Percentiles rank a stretch among this genome's conserved stretches.
Conservation (phyloP, 2,329 filamentous ascomycete genomes). For the Penicillium sp. region DNA sequence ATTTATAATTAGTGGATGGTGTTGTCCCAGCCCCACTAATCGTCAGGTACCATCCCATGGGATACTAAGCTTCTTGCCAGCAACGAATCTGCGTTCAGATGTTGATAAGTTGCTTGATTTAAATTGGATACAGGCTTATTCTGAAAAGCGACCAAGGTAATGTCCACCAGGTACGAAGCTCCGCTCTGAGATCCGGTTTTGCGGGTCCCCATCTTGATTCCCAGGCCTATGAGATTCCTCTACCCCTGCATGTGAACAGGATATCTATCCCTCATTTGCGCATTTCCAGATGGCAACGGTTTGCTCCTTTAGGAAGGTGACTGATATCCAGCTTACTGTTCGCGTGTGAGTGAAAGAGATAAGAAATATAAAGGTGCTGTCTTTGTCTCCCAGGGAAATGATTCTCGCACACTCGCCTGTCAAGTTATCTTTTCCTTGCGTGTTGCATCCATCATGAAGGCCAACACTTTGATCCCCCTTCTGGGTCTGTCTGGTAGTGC, state of each 20-base stretch:
- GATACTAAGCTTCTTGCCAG: neutral
- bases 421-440: constrained; percentile 3
- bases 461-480: constrained; percentile 24
- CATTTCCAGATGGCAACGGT: neutral
- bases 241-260: neutral
- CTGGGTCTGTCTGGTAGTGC: constrained; percentile 23
- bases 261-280: neutral
- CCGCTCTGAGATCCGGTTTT: constrained; percentile 1
- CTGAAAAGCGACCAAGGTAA: neutral
- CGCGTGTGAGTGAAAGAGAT: neutral
- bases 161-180: neutral
- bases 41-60: constrained; percentile 1
- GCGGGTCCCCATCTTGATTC: neutral
- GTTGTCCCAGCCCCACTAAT: neutral
- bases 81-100: neutral
- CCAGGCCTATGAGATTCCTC: neutral
- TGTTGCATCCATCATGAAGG: constrained; percentile 20
- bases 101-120: neutral
- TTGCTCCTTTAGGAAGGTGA: neutral
- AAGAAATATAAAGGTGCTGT: neutral
- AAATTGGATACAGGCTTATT: neutral
- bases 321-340: neutral
- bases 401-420: constrained; percentile 13
- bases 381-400: constrained; percentile 8
- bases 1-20: neutral